Conservation (phyloP, 179 eudicot genomes). For the Silene vulgaris region DNA sequence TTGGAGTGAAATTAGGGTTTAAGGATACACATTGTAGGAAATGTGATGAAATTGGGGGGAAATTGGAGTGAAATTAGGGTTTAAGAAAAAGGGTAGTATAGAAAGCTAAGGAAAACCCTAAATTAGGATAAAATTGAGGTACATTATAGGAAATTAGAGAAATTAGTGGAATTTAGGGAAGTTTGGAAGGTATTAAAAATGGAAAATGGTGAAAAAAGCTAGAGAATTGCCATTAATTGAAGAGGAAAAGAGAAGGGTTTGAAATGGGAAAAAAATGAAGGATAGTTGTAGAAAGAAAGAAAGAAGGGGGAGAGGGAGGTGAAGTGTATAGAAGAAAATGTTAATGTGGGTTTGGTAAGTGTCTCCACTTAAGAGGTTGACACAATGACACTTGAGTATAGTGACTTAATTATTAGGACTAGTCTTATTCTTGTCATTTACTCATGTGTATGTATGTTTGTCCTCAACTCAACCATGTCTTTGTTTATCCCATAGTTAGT, state of each 20-base stretch:
- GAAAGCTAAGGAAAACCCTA: constrained; percentile 17
- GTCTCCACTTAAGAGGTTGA: constrained; percentile 16
- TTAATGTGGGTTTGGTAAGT: not conserved
- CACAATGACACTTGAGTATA: constrained; percentile 11
- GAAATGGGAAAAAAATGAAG: not conserved
- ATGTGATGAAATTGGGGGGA: not conserved
- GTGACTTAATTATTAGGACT: constrained; percentile 1
- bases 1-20: not conserved
- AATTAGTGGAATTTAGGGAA: not conserved
- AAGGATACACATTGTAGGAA: constrained; percentile 14
- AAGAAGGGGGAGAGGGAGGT: not conserved
- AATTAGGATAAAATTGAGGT: constrained; percentile 6
- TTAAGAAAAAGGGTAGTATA: constrained; percentile 16
- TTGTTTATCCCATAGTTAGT: not conserved
- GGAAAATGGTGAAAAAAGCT: too few relatives aligned
- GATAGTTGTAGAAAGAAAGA: not conserved
- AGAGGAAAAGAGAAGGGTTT: not conserved
- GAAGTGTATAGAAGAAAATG: not conserved
- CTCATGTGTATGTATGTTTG: not conserved
- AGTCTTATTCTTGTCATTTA: not conserved
- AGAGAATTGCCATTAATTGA: constrained; percentile 8
- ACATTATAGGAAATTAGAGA: constrained; percentile 16
- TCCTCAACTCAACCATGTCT: constrained; percentile 4
- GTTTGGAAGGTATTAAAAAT: constrained; percentile 1
- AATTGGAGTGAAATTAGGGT: constrained; percentile 16